Evolutionary conservation across 2,329 filamentous ascomycete species (phyloP).

Genomic region (Pseudocercospora vitis): DNA sequence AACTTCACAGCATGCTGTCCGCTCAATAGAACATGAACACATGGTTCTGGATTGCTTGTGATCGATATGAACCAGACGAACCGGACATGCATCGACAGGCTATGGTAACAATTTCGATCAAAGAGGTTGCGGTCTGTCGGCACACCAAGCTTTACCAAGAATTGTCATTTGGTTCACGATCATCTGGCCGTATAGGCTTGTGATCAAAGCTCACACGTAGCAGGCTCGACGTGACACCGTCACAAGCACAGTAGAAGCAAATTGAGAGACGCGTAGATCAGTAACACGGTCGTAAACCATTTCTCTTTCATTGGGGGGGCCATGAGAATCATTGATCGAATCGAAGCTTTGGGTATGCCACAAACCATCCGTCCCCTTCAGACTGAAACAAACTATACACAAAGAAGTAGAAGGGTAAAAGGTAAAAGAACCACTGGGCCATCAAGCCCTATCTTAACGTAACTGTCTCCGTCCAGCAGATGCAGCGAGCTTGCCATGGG

Average conservation of each 20-base stretch:
- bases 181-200: neutral
- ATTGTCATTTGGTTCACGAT: neutral
- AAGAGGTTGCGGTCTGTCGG: neutral
- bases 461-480: constrained; percentile 19
- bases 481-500: constrained; percentile 13
- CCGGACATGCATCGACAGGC: too few relatives aligned
- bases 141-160: neutral
- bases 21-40: too few relatives aligned
- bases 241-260: constrained; percentile 1
- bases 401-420: constrained; percentile 21
- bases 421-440: constrained; percentile 15
- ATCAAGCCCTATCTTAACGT: constrained; percentile 17
- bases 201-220: constrained; percentile 1
- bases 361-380: constrained; percentile 19
- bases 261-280: constrained; percentile 4
- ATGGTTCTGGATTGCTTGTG: too few relatives aligned
- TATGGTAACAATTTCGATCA: too few relatives aligned
- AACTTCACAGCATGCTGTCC: neutral
- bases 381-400: constrained; percentile 20
- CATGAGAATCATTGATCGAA: constrained; percentile 20
- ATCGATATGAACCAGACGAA: too few relatives aligned
- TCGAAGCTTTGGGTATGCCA: constrained; percentile 16
- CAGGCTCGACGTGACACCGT: neutral
- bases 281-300: constrained; percentile 17
- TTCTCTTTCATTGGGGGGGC: constrained; percentile 13